Evolutionary conservation across 2,329 filamentous ascomycete genomes (phyloP).

Genomic region (Aureobasidium sp.): DNA sequence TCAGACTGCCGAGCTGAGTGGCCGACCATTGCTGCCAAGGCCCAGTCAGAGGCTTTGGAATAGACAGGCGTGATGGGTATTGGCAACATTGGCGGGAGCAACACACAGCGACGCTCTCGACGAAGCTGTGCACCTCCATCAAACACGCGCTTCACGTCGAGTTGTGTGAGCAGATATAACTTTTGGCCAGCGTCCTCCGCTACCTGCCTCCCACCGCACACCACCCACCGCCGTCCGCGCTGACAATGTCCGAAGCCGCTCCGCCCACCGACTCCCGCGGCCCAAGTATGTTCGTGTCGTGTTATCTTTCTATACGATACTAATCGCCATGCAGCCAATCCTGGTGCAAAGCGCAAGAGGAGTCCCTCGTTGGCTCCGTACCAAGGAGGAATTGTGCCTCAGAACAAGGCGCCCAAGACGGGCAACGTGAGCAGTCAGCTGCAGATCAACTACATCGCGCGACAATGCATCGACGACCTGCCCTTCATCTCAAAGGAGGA

Average conservation of each 20-base stretch:
- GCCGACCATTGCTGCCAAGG: not conserved
- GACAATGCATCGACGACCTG: slow-evolving; percentile 53
- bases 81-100: slow-evolving; percentile 7
- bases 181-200: not conserved
- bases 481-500: slow-evolving; percentile 58
- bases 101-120: not conserved
- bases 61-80: not conserved
- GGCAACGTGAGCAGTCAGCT: slow-evolving; percentile 46
- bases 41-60: slow-evolving; percentile 3
- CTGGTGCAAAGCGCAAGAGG: slow-evolving; percentile 4
- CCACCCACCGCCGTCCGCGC: slow-evolving; percentile 9
- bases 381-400: slow-evolving; percentile 17
- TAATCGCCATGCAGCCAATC: not conserved
- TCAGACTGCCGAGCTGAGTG: not conserved
- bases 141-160: not conserved
- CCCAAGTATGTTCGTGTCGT: not conserved
- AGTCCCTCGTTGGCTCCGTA: not conserved
- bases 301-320: not conserved
- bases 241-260: slow-evolving; percentile 12
- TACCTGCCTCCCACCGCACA: slow-evolving; percentile 1
- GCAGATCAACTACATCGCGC: slow-evolving; percentile 60
- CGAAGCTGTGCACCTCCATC: not conserved
- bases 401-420: slow-evolving; percentile 41
- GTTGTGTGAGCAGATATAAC: not conserved
- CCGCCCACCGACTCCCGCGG: slow-evolving; percentile 2